These are phyloP conservation scores for Carpinus fangiana DNA, from an alignment of 306 rosid genomes.

Conservation along the genomic window DNA sequence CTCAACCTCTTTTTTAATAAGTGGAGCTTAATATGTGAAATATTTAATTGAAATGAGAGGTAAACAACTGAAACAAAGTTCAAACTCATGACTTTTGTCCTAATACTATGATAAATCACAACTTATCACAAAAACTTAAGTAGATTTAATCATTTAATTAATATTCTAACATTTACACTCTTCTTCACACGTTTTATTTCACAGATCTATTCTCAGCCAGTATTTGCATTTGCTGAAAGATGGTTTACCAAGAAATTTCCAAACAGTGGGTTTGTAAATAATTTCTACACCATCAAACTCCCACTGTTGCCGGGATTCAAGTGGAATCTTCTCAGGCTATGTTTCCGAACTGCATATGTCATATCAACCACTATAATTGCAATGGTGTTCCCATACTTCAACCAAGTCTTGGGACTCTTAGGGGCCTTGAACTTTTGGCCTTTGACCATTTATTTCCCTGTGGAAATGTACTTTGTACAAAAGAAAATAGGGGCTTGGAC, in stretches of 20 bases:
- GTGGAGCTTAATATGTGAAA: too few species aligned
- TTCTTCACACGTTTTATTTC: neutral
- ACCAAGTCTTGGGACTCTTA: conserved; percentile 66
- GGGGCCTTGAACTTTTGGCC: conserved; percentile 95
- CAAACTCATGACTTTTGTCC: too few species aligned
- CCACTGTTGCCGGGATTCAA: conserved; percentile 53
- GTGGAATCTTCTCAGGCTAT: conserved; percentile 51
- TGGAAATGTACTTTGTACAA: conserved; percentile 81
- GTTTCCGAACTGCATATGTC: conserved; percentile 72
- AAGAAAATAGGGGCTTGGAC: conserved; percentile 72
- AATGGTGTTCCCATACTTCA: conserved; percentile 81
- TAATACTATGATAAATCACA: too few species aligned
- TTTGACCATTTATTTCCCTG: conserved; percentile 70
- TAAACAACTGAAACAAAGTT: too few species aligned
- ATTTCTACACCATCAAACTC: conserved; percentile 42
- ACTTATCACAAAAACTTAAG: too few species aligned
- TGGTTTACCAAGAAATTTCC: conserved; percentile 61
- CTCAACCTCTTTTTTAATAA: too few species aligned
- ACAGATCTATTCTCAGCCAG: conserved; percentile 71
- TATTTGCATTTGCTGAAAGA: conserved; percentile 57
- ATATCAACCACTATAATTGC: conserved; percentile 71
- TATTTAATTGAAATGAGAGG: too few species aligned
- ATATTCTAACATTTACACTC: too few species aligned
- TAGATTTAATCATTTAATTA: too few species aligned
- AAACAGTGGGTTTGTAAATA: conserved; percentile 53